A percentile compares a stretch with the other conserved stretches of the same genome.
These are phyloP conservation scores for Guadua angustifolia DNA, from an alignment of 176 grass and related monocot species.

Conservation along the genomic window DNA sequence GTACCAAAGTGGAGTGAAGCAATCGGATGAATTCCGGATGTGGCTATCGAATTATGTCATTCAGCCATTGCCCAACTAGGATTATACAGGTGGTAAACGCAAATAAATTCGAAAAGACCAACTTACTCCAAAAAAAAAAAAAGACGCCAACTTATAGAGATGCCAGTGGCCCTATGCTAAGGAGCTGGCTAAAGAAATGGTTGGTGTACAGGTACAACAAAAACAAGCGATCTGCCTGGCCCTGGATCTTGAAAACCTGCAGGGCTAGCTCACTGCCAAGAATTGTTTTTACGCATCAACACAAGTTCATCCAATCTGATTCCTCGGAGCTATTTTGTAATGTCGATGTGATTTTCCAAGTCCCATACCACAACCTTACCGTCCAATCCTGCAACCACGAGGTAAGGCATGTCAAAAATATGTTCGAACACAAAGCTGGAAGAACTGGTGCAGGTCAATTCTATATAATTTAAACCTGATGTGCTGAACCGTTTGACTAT, in stretches of 20 bases:
- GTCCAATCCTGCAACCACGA: conserved; percentile 63
- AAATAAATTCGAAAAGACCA: not conserved
- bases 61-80: not conserved
- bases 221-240: conserved; percentile 37
- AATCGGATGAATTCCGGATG: not conserved
- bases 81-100: conserved; percentile 30
- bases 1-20: not conserved
- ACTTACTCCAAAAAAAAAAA: not conserved
- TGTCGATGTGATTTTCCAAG: conserved; percentile 56
- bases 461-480: conserved; percentile 61
- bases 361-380: conserved; percentile 98
- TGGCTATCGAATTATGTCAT: not conserved
- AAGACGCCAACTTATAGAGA: conserved; percentile 13
- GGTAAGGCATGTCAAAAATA: conserved; percentile 36
- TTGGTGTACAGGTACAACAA: conserved; percentile 63
- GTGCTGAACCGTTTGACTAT: conserved; percentile 81
- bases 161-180: not conserved
- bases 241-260: conserved; percentile 50
- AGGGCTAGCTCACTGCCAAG: conserved; percentile 35
- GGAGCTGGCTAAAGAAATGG: conserved; percentile 5
- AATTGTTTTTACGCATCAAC: not conserved
- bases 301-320: not conserved
- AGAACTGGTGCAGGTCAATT: not conserved
- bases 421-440: not conserved
- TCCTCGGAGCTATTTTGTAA: conserved; percentile 35